Base-by-base conservation (phyloP, 2,329 filamentous ascomycete species). In the Fusarium nelsonii region DNA sequence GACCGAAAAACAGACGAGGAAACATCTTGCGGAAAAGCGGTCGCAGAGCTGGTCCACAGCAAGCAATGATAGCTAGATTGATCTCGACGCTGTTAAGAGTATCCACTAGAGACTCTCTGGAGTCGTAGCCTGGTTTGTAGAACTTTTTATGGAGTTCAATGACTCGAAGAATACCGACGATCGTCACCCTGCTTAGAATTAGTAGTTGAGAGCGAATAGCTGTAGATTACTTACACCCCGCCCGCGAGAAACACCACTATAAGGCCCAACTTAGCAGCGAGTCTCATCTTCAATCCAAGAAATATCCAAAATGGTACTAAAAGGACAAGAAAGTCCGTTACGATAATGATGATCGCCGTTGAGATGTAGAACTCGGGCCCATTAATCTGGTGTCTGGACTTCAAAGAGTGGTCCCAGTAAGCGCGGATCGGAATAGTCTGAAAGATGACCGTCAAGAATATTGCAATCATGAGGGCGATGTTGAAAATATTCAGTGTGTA, bases 271-370 rank as follows among this genome's bases (percentile, higher is more conserved):
- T 82, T 82, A 14, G 78, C 75, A 33, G 73, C 76, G 20, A 56
- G 15, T 2, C 33, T 75, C 70, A 83, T 81, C 36, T 79, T 81
- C 16, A 83, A 72, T 6, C 76, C 76, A 10, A 79, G 51, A 53
- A 84, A 83, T 30, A 83, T 79, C 68, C 75, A 78, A 33, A 82
- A 76, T 0, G 82, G 82, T 16, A 84, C 69, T 1, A 74, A 60
- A 9, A 83, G 72, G 11, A 80, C 77, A 26, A 82, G 66, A 2
- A 83, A 58, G 50, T 84, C 82, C 7, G 81, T 82, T 4, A 81
- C 28, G 33, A 84, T 82, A 14, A 78, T 82, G 28, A 83, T 68
- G 4, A 74, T 74, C 8, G 80, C 76, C 8, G 74, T 75, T 2
- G 76, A 67, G 15, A 82, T 75, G 67, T 80, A 81, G 28, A 77